These are phyloP conservation scores for Gastrolobium bilobum DNA, from an alignment of 306 rosid species.

Conservation along the genomic window DNA sequence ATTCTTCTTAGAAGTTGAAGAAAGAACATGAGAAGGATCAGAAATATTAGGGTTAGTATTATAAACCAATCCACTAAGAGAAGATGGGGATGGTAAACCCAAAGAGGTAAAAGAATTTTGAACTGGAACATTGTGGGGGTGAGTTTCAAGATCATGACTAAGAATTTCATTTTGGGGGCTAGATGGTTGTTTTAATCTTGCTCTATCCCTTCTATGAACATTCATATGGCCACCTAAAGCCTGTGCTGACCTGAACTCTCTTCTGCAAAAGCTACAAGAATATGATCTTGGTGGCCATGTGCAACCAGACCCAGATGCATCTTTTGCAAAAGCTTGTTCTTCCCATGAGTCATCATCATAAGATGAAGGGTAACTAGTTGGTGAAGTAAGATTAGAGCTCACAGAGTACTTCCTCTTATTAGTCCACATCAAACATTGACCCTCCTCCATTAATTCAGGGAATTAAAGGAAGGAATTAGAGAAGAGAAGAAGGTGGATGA, in stretches of 20 bases:
- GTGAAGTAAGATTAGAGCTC: constrained; percentile 41
- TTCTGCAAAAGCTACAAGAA: constrained; percentile 82
- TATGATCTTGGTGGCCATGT: constrained; percentile 92
- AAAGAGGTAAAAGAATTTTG: constrained; percentile 46
- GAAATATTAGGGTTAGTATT: constrained; percentile 66
- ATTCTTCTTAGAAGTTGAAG: constrained; percentile 48
- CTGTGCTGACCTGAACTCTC: constrained; percentile 90
- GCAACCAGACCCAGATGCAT: constrained; percentile 71
- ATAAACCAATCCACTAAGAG: constrained; percentile 57
- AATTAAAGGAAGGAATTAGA: neutral
- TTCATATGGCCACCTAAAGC: constrained; percentile 96
- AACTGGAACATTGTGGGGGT: constrained; percentile 21
- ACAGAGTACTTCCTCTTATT: constrained; percentile 64
- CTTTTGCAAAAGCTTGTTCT: constrained; percentile 88
- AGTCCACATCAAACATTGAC: constrained; percentile 63
- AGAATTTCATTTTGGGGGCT: constrained; percentile 48
- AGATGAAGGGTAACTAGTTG: constrained; percentile 31
- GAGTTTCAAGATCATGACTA: constrained; percentile 8
- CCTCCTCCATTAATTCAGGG: constrained; percentile 61
- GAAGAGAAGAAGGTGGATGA: neutral
- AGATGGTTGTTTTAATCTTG: constrained; percentile 73
- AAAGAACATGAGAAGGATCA: constrained; percentile 38
- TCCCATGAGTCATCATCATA: constrained; percentile 76
- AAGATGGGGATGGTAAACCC: constrained; percentile 53
- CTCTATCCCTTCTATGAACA: constrained; percentile 88